These are phyloP conservation scores for Sclerotinia borealis DNA, from an alignment of 2,329 filamentous ascomycete genomes.

Conservation along the genomic window DNA sequence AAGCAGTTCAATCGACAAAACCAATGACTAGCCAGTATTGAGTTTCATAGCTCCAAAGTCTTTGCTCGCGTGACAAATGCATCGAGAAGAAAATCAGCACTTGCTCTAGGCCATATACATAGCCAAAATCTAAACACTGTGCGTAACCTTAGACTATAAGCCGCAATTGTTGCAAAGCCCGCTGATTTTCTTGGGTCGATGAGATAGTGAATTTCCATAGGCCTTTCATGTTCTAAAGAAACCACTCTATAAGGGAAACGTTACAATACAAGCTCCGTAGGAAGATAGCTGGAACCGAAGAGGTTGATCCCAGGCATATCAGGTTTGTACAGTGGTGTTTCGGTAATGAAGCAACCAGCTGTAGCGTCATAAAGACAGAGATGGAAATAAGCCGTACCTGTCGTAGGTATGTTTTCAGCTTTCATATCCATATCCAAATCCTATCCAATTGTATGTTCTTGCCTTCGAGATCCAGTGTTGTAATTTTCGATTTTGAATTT, in stretches of 20 bases:
- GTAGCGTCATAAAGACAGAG: background rate
- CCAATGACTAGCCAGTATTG: background rate
- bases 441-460: background rate
- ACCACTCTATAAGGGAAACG: background rate
- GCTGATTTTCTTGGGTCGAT: no score
- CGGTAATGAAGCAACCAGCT: background rate
- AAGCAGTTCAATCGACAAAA: background rate
- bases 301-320: no score
- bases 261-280: background rate
- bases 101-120: background rate
- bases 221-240: background rate
- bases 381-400: background rate
- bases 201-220: no score
- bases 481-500: background rate
- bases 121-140: background rate
- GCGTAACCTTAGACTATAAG: background rate
- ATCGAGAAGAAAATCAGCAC: background rate
- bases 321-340: background rate
- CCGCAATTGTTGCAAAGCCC: background rate
- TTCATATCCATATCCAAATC: background rate
- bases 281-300: no score
- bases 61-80: no score
- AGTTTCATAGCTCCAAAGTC: no score
- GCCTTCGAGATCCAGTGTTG: background rate
- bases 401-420: background rate